A percentile compares a stretch with the other conserved stretches of the same genome.
Evolutionary conservation across 768 basidiomycete species (phyloP).

Genomic region (Boletus sp.): DNA sequence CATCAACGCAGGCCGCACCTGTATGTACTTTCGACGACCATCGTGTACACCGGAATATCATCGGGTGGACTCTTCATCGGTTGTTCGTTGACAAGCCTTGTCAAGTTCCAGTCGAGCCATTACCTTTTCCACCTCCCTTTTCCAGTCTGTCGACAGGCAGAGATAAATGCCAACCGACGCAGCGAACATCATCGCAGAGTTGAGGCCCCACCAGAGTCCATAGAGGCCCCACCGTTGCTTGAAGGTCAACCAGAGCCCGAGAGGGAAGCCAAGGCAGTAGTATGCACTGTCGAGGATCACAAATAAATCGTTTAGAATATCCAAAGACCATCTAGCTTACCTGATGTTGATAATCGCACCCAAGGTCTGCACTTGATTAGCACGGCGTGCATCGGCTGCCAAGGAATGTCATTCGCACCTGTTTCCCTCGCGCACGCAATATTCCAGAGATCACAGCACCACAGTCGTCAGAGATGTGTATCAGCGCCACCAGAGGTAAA

Average conservation of each 20-base stretch:
- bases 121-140: slow-evolving; percentile 60
- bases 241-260: not conserved
- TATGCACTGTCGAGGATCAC: not conserved
- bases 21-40: no score
- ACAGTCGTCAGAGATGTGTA: no score
- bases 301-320: not conserved
- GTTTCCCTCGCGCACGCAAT: not conserved
- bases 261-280: no score
- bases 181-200: not conserved
- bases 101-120: slow-evolving; percentile 46
- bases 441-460: not conserved
- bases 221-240: not conserved
- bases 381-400: not conserved
- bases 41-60: no score
- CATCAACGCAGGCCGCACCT: no score
- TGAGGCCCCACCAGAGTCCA: not conserved
- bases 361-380: not conserved
- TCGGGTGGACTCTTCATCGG: no score
- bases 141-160: slow-evolving; percentile 61
- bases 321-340: not conserved
- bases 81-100: slow-evolving; percentile 17
- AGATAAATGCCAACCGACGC: slow-evolving; percentile 30
- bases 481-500: no score
- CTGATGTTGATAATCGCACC: not conserved
- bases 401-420: not conserved